Evolutionary conservation across 805 yeast species (phyloP), one percentile per base, ranked within the genome.

Genomic region (Metschnikowia vanudenii): DNA sequence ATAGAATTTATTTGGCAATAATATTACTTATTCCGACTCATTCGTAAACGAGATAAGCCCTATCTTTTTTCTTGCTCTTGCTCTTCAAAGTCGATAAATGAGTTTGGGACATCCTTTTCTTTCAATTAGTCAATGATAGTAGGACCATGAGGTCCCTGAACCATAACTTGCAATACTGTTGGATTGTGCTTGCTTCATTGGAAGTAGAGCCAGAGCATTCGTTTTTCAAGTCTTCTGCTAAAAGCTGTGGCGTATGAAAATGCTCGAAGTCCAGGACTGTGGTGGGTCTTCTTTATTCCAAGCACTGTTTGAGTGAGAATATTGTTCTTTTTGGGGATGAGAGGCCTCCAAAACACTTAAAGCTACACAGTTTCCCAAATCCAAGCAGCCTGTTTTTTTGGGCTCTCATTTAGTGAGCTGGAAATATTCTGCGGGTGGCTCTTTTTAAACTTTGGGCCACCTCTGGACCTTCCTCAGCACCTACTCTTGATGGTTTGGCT

Each of bases 141-240:
- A 39, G 79, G 76, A 19, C 82, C 81, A 61, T 92, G 98, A 2
- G 92, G 86, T 0, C 99, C 99, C 68, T 94, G 98, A 2, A 94
- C 96, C 39, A 82, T 76, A 3, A 94, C 89, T 57, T 88, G 95
- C 34, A 73, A 63, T 0, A 76, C 58, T 32, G 74, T 76, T 4
- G 84, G 83, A 42, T 79, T 76, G 33, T 77, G 78, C 13, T 71
- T 69, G 35, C 80, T 78, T 24, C 84, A 10, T 87, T 75, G 0
- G 96, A 82, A 0, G 94, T 77, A 0, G 97, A 88, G 0, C 97
- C 96, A 11, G 96, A 91, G 62, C 98, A 94, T 52, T 82, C 82
- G 17, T 81, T 80, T 49, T 85, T 81, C 52, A 92, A 65, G 37
- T 81, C 85, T 26, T 79, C 81, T 2, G 95, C 83, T 14, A 94